These are phyloP conservation scores for Psidium friedrichsthalianum DNA, from an alignment of 345 rosid genomes.

Conservation along the genomic window DNA sequence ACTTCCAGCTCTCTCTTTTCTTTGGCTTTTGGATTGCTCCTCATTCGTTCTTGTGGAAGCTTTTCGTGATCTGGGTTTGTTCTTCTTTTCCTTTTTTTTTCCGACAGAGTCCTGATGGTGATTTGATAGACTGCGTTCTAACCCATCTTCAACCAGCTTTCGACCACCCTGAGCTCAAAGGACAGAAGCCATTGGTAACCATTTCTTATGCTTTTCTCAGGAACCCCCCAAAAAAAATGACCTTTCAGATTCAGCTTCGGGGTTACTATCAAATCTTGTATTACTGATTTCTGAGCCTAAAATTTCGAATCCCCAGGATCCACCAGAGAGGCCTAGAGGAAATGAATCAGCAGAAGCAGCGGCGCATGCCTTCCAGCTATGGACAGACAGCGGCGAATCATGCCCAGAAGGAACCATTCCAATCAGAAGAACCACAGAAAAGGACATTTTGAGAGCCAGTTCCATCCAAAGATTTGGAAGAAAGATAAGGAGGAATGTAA, in stretches of 20 bases:
- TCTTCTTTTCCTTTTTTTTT: not conserved
- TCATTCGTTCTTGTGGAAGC: not conserved
- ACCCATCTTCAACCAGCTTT: conserved; percentile 92
- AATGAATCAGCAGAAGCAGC: conserved; percentile 22
- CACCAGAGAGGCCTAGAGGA: conserved; percentile 46
- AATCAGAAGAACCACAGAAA: conserved; percentile 66
- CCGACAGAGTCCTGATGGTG: conserved; percentile 93
- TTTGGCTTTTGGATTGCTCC: not conserved
- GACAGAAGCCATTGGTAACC: conserved; percentile 64
- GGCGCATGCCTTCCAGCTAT: conserved; percentile 42
- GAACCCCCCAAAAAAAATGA: not conserved
- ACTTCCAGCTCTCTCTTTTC: not conserved
- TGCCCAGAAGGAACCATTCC: conserved; percentile 92
- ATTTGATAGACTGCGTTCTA: conserved; percentile 76
- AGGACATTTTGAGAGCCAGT: conserved; percentile 63
- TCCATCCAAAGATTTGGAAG: conserved; percentile 65
- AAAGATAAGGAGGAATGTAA: conserved; percentile 43
- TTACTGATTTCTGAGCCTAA: not conserved
- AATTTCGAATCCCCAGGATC: conserved; percentile 31
- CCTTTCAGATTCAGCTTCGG: not conserved
- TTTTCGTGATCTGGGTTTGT: not conserved
- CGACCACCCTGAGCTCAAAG: conserved; percentile 76
- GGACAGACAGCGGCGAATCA: conserved; percentile 69
- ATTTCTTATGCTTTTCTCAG: not conserved
- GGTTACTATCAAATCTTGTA: not conserved